A percentile compares a stretch with the other conserved stretches of the same genome.
phyloP scores from a whole-genome alignment of 1,284 basidiomycete species.

The Schizophyllum commune region DNA sequence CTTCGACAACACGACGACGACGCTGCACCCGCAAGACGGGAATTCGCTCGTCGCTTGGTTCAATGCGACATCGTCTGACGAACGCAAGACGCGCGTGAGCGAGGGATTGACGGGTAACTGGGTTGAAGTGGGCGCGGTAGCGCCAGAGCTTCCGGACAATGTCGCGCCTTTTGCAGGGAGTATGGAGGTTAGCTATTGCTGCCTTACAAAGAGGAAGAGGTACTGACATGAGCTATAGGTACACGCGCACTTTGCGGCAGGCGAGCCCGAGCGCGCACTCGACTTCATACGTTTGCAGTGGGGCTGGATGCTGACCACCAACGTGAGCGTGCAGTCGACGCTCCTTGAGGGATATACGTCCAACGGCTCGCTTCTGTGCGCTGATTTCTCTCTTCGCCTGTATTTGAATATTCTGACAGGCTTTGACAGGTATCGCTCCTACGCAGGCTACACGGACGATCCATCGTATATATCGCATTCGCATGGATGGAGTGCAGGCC shows the following conservation, averaged over 20 bases:
- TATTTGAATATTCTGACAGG: not conserved
- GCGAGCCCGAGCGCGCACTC: constrained; percentile 32
- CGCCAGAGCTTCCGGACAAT: constrained; percentile 40
- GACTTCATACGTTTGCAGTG: constrained; percentile 37
- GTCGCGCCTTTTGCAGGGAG: constrained; percentile 42
- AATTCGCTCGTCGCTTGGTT: constrained; percentile 40
- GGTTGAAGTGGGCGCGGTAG: constrained; percentile 33
- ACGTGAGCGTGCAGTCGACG: constrained; percentile 37
- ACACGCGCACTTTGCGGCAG: constrained; percentile 41
- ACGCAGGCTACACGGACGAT: constrained; percentile 38
- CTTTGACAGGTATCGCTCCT: constrained; percentile 28
- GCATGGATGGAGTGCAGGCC: constrained; percentile 40
- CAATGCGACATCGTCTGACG: constrained; percentile 30
- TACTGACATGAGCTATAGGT: constrained; percentile 23
- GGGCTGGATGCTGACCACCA: constrained; percentile 42
- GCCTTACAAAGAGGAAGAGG: not conserved
- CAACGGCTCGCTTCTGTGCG: constrained; percentile 36
- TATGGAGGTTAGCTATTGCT: constrained; percentile 31
- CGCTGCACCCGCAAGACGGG: constrained; percentile 38
- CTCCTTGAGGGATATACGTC: constrained; percentile 41
- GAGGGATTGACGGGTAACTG: constrained; percentile 34
- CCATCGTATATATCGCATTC: constrained; percentile 38
- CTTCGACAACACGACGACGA: constrained; percentile 37
- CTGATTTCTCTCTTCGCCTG: constrained; percentile 3
- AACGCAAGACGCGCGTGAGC: constrained; percentile 27